Percentiles rank a stretch among this genome's conserved stretches.
Conservation (phyloP, 768 basidiomycete genomes). For the Mycena rebaudengoi region DNA sequence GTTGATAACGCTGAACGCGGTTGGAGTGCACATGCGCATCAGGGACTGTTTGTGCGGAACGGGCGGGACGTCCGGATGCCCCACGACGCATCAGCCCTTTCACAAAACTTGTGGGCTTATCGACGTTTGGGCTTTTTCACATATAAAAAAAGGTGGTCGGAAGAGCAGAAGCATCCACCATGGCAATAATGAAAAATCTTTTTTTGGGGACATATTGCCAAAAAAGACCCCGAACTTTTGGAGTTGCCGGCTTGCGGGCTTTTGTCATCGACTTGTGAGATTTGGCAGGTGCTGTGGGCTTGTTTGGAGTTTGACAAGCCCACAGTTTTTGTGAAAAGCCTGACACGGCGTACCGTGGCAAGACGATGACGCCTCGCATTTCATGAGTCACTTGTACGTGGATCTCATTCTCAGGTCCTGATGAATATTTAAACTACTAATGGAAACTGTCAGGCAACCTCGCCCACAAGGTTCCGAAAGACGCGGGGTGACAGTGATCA, state of each 20-base stretch:
- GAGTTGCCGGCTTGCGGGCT: no score
- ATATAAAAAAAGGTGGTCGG: no score
- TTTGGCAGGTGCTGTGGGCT: no score
- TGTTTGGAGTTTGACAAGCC: no score
- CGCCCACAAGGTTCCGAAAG: slow-evolving; percentile 21
- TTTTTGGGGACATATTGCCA: no score
- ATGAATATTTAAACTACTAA: neutral
- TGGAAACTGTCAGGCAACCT: slow-evolving; percentile 19
- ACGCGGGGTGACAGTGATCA: slow-evolving; percentile 16
- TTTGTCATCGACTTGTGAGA: no score
- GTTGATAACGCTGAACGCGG: slow-evolving; percentile 36
- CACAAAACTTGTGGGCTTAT: no score
- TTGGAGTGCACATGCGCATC: slow-evolving; percentile 34
- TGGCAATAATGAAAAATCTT: no score
- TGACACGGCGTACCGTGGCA: slow-evolving; percentile 21
- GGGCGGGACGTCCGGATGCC: slow-evolving; percentile 12
- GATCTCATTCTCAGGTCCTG: neutral
- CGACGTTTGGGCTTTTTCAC: no score
- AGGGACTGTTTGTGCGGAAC: slow-evolving; percentile 37
- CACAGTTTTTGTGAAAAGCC: no score
- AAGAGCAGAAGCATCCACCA: no score
- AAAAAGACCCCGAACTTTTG: no score
- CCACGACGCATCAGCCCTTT: slow-evolving; percentile 15
- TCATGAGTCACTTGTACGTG: slow-evolving; percentile 6
- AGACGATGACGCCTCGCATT: slow-evolving; percentile 15